A percentile compares a stretch with the other conserved stretches of the same genome.
Evolutionary conservation across 148 eudicot genomes (phyloP).

Genomic region (Chenopodium album): DNA sequence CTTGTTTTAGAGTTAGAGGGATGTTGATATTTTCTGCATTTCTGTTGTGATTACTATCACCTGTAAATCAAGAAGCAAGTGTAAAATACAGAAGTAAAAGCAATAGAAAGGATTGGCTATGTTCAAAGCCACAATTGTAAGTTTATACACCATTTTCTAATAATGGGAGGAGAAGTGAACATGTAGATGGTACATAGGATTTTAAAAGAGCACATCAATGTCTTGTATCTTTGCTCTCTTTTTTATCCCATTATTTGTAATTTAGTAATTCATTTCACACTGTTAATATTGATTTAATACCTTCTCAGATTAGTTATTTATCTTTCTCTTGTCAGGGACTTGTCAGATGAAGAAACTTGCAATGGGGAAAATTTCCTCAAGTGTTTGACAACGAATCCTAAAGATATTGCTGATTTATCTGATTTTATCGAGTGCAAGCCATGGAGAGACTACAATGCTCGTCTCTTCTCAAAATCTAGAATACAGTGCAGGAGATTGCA

Average conservation of each 20-base stretch:
- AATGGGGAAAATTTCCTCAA: slow-evolving; percentile 51
- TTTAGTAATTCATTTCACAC: background rate
- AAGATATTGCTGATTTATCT: slow-evolving; percentile 48
- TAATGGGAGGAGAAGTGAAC: too few species aligned
- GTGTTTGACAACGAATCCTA: slow-evolving; percentile 18
- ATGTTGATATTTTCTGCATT: background rate
- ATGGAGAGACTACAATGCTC: slow-evolving; percentile 58
- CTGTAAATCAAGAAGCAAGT: too few species aligned
- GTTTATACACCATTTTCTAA: too few species aligned
- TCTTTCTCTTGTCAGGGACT: slow-evolving; percentile 20
- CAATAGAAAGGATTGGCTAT: background rate
- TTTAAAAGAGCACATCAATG: too few species aligned
- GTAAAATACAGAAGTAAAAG: too few species aligned
- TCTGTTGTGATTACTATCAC: background rate
- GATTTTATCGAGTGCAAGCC: slow-evolving; percentile 65
- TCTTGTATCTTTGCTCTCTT: too few species aligned
- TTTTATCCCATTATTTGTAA: background rate
- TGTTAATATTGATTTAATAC: background rate
- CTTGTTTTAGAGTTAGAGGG: too few species aligned
- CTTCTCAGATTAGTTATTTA: background rate
- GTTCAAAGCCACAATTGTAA: background rate
- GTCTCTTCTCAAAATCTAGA: slow-evolving; percentile 42
- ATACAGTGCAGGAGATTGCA: slow-evolving; percentile 38
- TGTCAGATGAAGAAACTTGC: slow-evolving; percentile 48
- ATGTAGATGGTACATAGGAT: too few species aligned